Percentiles rank a stretch among this genome's conserved stretches.
Evolutionary conservation across 257 asterid species (phyloP).

Genomic region (Lycium ferocissimum): DNA sequence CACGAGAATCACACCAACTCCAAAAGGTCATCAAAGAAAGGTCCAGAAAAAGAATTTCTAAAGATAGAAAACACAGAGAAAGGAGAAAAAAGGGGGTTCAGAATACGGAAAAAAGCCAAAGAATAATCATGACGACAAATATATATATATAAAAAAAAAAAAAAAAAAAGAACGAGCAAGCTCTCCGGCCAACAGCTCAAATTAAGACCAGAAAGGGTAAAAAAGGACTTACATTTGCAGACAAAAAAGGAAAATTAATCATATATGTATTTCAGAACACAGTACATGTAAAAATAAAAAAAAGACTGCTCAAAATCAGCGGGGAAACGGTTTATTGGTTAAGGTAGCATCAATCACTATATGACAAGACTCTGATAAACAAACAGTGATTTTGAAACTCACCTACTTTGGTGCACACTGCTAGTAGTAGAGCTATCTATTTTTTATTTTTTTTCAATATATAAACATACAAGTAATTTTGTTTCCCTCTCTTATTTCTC

Average conservation of each 20-base stretch:
- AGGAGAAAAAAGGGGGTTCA: background rate
- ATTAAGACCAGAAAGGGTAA: background rate
- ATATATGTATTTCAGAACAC: background rate
- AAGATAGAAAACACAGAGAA: background rate
- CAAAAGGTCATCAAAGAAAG: conserved; percentile 5
- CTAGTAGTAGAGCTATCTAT: too few relatives aligned
- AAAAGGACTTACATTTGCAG: background rate
- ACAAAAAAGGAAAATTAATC: background rate
- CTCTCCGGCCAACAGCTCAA: background rate
- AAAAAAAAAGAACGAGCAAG: background rate
- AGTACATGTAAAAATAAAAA: background rate
- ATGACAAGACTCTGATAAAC: background rate
- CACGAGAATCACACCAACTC: conserved; percentile 32
- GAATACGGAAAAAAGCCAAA: background rate
- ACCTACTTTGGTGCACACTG: background rate
- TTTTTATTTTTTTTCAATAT: too few relatives aligned
- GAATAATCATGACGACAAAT: background rate
- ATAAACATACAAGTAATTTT: too few relatives aligned
- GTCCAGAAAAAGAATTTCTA: background rate
- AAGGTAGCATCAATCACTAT: conserved; percentile 15
- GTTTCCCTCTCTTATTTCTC: too few relatives aligned
- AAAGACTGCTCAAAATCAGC: background rate
- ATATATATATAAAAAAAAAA: background rate
- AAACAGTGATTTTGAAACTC: background rate
- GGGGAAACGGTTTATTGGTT: background rate